These are phyloP conservation scores for Magnaporthales sp. DNA, from an alignment of 2,329 filamentous ascomycete species.

Conservation along the genomic window DNA sequence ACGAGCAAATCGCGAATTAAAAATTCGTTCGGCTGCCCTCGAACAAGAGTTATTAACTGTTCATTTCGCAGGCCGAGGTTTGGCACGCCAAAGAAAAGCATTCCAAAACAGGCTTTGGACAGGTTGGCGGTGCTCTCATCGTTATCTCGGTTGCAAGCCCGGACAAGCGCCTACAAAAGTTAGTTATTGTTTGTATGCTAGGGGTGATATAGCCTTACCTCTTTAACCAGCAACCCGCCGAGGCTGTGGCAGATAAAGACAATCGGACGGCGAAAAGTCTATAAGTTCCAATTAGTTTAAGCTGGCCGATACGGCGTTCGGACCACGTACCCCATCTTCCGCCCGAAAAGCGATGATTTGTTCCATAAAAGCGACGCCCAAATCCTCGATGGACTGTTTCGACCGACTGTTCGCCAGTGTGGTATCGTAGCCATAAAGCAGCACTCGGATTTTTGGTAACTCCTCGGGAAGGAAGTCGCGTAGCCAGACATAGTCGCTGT, in stretches of 20 bases:
- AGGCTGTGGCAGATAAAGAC: conserved; percentile 19
- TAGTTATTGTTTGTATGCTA: background rate
- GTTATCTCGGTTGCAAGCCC: background rate
- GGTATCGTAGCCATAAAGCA: conserved; percentile 23
- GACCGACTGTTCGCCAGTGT: conserved; percentile 12
- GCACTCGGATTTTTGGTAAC: conserved; percentile 14
- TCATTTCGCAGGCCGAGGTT: conserved; percentile 17
- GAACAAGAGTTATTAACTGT: conserved; percentile 13
- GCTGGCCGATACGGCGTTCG: background rate
- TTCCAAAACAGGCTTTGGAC: conserved; percentile 12
- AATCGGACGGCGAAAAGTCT: conserved; percentile 11
- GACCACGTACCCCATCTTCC: background rate
- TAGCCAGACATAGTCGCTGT: conserved; percentile 18
- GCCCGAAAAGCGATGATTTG: background rate
- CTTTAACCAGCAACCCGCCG: conserved; percentile 18
- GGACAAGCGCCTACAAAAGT: background rate
- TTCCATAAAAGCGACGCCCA: background rate
- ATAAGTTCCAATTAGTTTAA: conserved; percentile 11
- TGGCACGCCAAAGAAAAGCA: conserved; percentile 20
- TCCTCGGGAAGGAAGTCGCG: conserved; percentile 18
- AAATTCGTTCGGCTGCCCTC: conserved; percentile 15
- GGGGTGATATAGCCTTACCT: conserved; percentile 10
- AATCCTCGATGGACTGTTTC: conserved; percentile 9
- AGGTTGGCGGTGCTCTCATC: conserved; percentile 7
- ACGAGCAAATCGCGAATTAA: conserved; percentile 14